phyloP scores from a whole-genome alignment of 2,329 filamentous ascomycete genomes.

The Lasiodiplodia gonubiensis region DNA sequence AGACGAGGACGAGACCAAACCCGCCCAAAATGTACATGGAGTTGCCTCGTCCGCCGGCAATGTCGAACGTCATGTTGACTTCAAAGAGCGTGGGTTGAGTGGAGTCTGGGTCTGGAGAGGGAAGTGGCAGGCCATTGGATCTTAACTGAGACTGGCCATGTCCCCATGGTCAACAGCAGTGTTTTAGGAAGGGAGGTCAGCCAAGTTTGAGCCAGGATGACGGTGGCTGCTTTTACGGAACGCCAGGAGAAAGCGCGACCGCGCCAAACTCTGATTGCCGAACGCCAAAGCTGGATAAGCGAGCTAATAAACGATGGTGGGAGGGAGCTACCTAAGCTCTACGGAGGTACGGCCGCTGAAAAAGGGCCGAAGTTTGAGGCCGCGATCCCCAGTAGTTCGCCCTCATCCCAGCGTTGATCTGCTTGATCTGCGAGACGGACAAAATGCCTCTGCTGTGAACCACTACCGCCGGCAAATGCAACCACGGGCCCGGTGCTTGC shows the following conservation, averaged over 20 bases:
- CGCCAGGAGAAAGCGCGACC: neutral
- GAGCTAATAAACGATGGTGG: neutral
- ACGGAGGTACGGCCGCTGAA: neutral
- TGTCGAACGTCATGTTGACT: constrained; percentile 10
- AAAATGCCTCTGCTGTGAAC: neutral
- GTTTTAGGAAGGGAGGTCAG: neutral
- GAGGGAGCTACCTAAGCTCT: neutral
- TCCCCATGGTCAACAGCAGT: neutral
- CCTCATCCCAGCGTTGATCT: neutral
- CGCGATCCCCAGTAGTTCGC: neutral
- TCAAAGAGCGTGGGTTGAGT: neutral
- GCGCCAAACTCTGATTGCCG: neutral
- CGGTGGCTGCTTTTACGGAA: neutral
- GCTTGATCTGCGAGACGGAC: neutral
- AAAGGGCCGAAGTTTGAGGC: constrained; percentile 1
- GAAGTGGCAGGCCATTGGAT: neutral
- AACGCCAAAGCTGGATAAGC: neutral
- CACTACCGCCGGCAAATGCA: neutral
- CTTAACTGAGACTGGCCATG: neutral
- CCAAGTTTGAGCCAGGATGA: neutral
- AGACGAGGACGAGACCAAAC: constrained; percentile 21
- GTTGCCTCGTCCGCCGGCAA: constrained; percentile 19
- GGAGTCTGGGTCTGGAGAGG: neutral
- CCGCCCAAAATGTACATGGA: constrained; percentile 22
- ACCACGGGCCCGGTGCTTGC: neutral